phyloP scores from a whole-genome alignment of 257 asterid genomes.

The Osmanthus fragrans region DNA sequence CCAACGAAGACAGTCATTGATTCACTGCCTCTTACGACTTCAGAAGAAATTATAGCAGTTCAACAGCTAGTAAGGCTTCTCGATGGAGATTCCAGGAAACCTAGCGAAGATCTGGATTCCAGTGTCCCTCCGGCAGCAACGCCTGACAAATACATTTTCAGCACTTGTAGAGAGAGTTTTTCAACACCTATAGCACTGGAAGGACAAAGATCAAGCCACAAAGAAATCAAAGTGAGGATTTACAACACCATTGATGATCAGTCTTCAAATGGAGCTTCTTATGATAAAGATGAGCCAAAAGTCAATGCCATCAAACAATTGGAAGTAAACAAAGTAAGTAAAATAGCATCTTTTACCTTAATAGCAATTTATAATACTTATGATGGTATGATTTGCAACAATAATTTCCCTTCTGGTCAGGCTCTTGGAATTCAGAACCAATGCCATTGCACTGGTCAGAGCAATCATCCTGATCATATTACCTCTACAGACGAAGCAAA shows the following conservation, averaged over 20 bases:
- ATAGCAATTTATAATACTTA: not conserved
- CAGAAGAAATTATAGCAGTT: conserved; percentile 16
- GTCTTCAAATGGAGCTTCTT: not conserved
- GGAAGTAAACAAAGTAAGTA: not conserved
- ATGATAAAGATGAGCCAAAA: not conserved
- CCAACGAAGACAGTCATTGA: not conserved
- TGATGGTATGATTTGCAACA: conserved; percentile 21
- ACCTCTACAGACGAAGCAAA: not conserved
- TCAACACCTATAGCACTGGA: conserved; percentile 46
- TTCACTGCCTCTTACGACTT: not conserved
- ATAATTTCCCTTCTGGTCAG: conserved; percentile 11
- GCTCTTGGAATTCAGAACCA: not conserved
- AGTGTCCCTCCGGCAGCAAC: not conserved
- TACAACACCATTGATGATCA: conserved; percentile 21
- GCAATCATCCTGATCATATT: not conserved
- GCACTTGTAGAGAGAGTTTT: conserved; percentile 31
- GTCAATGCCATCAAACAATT: not conserved
- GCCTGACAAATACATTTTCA: conserved; percentile 25
- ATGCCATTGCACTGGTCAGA: not conserved
- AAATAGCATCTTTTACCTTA: not conserved
- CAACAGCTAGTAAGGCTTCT: conserved; percentile 27
- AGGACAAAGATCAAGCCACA: conserved; percentile 46
- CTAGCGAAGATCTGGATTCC: not conserved
- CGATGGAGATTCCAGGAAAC: conserved; percentile 1
- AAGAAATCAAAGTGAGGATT: conserved; percentile 27